Evolutionary conservation across 306 rosid genomes (phyloP).

Genomic region (Sphenostylis stenocarpa): DNA sequence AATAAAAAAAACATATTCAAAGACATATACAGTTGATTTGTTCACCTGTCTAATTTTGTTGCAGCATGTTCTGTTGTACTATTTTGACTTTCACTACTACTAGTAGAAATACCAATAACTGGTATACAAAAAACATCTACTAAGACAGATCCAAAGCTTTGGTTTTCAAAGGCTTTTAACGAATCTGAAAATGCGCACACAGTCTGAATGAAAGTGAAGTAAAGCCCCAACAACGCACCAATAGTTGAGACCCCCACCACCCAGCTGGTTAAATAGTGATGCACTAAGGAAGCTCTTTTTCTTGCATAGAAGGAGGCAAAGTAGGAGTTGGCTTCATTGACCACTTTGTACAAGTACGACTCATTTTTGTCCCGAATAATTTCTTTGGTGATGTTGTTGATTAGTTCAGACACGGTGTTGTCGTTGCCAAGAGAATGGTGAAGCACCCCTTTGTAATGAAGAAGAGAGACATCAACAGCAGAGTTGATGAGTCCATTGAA

Average conservation of each 20-base stretch:
- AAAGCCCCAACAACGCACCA: conserved; percentile 42
- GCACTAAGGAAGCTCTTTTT: conserved; percentile 33
- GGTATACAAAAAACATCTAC: too few relatives aligned
- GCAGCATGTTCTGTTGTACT: too few relatives aligned
- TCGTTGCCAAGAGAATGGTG: conserved; percentile 45
- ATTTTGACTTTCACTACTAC: too few relatives aligned
- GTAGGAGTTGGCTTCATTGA: conserved; percentile 32
- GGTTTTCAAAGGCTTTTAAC: neutral
- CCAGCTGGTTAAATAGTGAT: conserved; percentile 48
- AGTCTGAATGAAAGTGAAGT: conserved; percentile 40
- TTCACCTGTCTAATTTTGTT: too few relatives aligned
- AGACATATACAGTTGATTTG: too few relatives aligned
- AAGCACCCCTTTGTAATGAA: conserved; percentile 42
- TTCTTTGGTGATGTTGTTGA: conserved; percentile 45
- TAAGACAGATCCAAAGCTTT: too few relatives aligned
- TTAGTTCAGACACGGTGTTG: conserved; percentile 32
- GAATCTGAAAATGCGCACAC: neutral
- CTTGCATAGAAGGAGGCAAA: neutral
- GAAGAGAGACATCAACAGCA: conserved; percentile 35
- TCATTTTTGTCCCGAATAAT: conserved; percentile 22
- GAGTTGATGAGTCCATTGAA: conserved; percentile 50
- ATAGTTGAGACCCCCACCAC: conserved; percentile 44
- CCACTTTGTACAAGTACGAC: conserved; percentile 42
- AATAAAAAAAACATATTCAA: too few relatives aligned
- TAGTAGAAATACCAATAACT: too few relatives aligned